phyloP scores from a whole-genome alignment of 106 monocot species.

The Dendrobium chrysotoxum region DNA sequence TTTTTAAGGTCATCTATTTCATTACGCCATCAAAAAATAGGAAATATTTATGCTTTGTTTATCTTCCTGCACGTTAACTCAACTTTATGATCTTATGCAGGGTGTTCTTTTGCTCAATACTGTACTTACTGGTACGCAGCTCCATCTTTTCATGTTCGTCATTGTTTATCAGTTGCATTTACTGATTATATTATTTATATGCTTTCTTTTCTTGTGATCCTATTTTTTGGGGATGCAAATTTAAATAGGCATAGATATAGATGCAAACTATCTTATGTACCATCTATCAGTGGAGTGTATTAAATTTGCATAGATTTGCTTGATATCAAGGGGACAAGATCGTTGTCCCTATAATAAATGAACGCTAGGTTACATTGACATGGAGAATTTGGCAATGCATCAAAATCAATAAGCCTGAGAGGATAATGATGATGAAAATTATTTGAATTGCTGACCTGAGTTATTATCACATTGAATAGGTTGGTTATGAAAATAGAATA shows the following conservation, averaged over 20 bases:
- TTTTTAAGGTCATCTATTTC: not conserved
- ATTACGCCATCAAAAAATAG: not conserved
- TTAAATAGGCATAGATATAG: not conserved
- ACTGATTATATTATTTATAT: not conserved
- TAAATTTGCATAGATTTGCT: not conserved
- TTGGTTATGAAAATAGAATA: not conserved
- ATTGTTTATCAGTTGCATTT: not conserved
- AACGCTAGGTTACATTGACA: not conserved
- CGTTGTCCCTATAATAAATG: not conserved
- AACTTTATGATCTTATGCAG: constrained; percentile 32
- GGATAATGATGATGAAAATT: too few relatives aligned
- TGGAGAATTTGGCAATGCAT: not conserved
- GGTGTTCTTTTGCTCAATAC: constrained; percentile 93
- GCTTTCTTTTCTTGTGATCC: not conserved
- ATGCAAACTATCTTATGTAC: not conserved
- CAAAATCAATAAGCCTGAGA: not conserved
- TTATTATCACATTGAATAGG: not conserved
- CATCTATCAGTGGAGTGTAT: not conserved
- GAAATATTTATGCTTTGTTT: not conserved
- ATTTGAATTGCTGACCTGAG: too few relatives aligned
- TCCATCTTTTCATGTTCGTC: constrained; percentile 2
- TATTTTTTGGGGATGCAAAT: not conserved
- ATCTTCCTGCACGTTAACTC: not conserved
- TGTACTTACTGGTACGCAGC: constrained; percentile 76
- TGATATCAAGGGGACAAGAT: not conserved